These are phyloP conservation scores for Paramecium sonneborni DNA, from an alignment of 73 alveolate species.

Conservation along the genomic window DNA sequence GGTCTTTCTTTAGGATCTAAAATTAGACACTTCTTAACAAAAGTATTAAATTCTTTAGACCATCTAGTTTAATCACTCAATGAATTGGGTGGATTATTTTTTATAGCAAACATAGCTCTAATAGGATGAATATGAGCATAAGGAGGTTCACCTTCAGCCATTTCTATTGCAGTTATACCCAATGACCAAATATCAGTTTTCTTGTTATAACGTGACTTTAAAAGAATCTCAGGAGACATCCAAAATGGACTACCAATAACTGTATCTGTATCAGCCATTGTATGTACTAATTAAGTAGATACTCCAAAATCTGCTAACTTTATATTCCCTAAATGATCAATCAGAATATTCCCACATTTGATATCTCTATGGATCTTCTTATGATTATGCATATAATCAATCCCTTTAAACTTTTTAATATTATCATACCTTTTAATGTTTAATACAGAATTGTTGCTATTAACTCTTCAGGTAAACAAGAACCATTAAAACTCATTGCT, in stretches of 20 bases:
- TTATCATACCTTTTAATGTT: constrained; percentile 56
- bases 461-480: constrained; percentile 70
- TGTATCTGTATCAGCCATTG: constrained; percentile 73
- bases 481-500: constrained; percentile 75
- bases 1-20: constrained; percentile 95
- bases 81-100: constrained; percentile 88
- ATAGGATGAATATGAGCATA: constrained; percentile 89
- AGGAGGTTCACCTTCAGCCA: constrained; percentile 99
- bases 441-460: constrained; percentile 73
- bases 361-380: constrained; percentile 93
- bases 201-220: constrained; percentile 82
- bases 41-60: constrained; percentile 91
- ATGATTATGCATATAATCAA: constrained; percentile 84
- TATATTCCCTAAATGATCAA: constrained; percentile 82
- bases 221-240: constrained; percentile 97
- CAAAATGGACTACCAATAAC: constrained; percentile 98
- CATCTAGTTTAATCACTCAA: constrained; percentile 89
- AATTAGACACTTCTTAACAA: constrained; percentile 91
- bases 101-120: constrained; percentile 92
- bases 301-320: constrained; percentile 94
- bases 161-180: constrained; percentile 97
- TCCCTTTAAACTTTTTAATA: neutral
- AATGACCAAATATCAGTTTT: constrained; percentile 98
- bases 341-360: constrained; percentile 89
- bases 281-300: constrained; percentile 74